Base-by-base conservation (phyloP, 306 rosid species). In the Cicer judaicum region DNA sequence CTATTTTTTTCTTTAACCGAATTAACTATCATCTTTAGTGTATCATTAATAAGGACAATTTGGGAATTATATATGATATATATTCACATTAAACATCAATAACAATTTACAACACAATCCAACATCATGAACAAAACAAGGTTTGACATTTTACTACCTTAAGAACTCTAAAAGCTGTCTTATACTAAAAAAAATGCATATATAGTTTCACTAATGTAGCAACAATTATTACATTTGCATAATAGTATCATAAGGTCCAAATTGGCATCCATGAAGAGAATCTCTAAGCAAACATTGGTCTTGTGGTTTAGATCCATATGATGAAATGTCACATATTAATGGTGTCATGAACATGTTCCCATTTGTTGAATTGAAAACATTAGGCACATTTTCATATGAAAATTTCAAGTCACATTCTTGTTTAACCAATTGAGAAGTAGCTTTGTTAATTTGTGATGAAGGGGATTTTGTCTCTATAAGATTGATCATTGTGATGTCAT, bases 401-500 rank as follows among this genome's bases (percentile, higher is more conserved):
- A 74, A 72, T 29, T 85, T 71, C 87, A 86, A 86, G 63, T 83
- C 89, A 63, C 41, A 80, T 43, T 86, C 86, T 59, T 86, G 90
- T 63, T 86, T 84, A 12, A 77, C 79, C 68, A 64, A 66, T 1
- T 85, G 78, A 39, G 89, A 72, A 56, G 1, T 6, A 10, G 83
- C 68, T 11, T 50, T 62, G 77, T 76, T 81, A 66, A 40, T 53
- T 12, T 85, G 87, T 6, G 65, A 77, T 12, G 87, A 77, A 16
- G 87, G 76, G 56, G 88, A 67, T 69, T 83, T 81, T 7, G 75
- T 66, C 5, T 89, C 96, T 0, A 80, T 81, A 43, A 86, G 77
- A 82, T 85, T 90, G 68, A 86, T 84, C 62, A 88, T 81, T 14
- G 95, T 92, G 85, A 92, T 92, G 65, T 92, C 98, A 80, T 92